These are phyloP conservation scores for Malus asiatica DNA, from an alignment of 306 rosid species.

Conservation along the genomic window DNA sequence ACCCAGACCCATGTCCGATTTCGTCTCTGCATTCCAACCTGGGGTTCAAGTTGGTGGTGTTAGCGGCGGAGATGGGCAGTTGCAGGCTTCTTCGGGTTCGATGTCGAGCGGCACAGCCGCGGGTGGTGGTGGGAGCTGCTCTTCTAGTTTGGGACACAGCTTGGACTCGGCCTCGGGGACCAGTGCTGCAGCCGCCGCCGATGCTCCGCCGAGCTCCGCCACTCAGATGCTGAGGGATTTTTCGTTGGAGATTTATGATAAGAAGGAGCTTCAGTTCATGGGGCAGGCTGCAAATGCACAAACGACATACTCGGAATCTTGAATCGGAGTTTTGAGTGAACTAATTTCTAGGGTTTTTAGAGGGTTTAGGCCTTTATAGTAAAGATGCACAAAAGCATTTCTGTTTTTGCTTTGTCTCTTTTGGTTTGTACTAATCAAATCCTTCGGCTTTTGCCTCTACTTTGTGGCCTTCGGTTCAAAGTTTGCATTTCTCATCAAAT, in stretches of 20 bases:
- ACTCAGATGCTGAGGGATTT: constrained; percentile 65
- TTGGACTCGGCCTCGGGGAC: constrained; percentile 20
- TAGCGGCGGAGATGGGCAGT: constrained; percentile 5
- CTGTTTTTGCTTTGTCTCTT: too few relatives aligned
- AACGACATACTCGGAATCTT: constrained; percentile 34
- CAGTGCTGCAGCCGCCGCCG: not conserved
- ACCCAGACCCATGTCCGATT: constrained; percentile 54
- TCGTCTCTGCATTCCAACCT: constrained; percentile 44
- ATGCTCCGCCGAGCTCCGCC: not conserved
- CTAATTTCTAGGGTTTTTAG: not conserved
- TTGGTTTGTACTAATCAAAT: too few relatives aligned
- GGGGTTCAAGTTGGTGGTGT: constrained; percentile 20
- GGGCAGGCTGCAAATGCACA: constrained; percentile 38
- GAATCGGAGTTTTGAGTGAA: not conserved
- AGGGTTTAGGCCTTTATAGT: not conserved
- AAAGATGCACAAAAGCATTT: too few relatives aligned
- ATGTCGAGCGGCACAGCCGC: constrained; percentile 14
- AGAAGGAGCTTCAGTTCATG: constrained; percentile 70
- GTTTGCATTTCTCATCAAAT: too few relatives aligned
- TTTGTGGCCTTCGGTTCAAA: too few relatives aligned
- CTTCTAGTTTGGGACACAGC: constrained; percentile 38
- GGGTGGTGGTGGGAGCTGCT: constrained; percentile 20
- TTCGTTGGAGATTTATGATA: constrained; percentile 59
- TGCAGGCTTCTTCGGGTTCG: constrained; percentile 15
- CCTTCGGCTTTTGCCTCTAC: too few relatives aligned